Conservation (phyloP, 768 basidiomycete genomes). For the Postia placenta region DNA sequence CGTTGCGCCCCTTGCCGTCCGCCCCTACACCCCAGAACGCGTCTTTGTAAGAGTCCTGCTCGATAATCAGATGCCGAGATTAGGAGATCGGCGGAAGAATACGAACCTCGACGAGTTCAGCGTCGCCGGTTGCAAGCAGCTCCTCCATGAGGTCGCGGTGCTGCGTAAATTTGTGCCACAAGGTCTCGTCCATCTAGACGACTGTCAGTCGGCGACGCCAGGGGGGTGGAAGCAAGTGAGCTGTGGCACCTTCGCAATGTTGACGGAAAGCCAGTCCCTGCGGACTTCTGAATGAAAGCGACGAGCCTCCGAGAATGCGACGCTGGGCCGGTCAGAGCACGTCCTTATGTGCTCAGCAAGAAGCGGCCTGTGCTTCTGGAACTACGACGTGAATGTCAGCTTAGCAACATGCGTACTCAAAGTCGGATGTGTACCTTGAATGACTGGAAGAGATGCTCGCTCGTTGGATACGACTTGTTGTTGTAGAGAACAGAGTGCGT, state of each 20-base stretch:
- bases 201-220: not conserved
- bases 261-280: constrained; percentile 63
- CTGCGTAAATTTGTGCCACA: constrained; percentile 69
- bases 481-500: constrained; percentile 56
- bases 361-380: constrained; percentile 50
- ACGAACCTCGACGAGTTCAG: constrained; percentile 62
- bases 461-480: constrained; percentile 64
- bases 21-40: constrained; percentile 74
- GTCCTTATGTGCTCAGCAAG: constrained; percentile 67
- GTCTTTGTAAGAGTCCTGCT: constrained; percentile 68
- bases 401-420: not conserved
- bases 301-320: constrained; percentile 63
- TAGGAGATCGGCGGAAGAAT: not conserved
- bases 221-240: not conserved
- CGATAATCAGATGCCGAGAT: constrained; percentile 1
- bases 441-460: constrained; percentile 74
- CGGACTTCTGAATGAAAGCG: constrained; percentile 57
- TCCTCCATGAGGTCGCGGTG: constrained; percentile 52
- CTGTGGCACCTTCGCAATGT: constrained; percentile 52
- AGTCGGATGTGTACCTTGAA: constrained; percentile 32
- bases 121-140: constrained; percentile 59
- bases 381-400: constrained; percentile 30
- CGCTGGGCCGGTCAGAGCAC: constrained; percentile 54
- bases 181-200: constrained; percentile 55
- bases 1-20: constrained; percentile 62